These are phyloP conservation scores for Jasminum sambac DNA, from an alignment of 257 asterid species.

Conservation along the genomic window DNA sequence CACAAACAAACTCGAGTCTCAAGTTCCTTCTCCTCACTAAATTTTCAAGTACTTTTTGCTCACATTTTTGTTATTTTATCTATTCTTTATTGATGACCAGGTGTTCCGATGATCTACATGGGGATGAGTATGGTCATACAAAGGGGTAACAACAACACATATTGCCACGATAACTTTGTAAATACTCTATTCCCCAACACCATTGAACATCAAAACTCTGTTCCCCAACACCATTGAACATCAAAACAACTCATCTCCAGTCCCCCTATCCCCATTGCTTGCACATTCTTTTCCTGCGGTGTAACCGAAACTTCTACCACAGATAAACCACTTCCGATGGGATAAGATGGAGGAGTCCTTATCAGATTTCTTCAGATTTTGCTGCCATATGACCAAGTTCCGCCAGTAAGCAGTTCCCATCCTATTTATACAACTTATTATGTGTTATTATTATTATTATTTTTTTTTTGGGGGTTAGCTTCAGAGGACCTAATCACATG, in stretches of 20 bases:
- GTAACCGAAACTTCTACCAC: conserved; percentile 32
- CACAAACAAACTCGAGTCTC: background rate
- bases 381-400: conserved; percentile 64
- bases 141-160: conserved; percentile 98
- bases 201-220: conserved; percentile 15
- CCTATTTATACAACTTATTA: background rate
- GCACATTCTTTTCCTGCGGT: background rate
- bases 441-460: no score
- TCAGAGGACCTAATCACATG: conserved; percentile 10
- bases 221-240: conserved; percentile 5
- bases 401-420: conserved; percentile 52
- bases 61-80: background rate
- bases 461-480: no score
- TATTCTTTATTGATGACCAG: conserved; percentile 40
- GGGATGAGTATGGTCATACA: conserved; percentile 96
- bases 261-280: background rate
- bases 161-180: conserved; percentile 94
- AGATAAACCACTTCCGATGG: conserved; percentile 94
- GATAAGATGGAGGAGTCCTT: conserved; percentile 86
- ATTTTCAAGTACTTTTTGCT: background rate
- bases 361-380: conserved; percentile 79
- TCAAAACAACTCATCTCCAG: conserved; percentile 1
- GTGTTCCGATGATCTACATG: conserved; percentile 95
- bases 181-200: conserved; percentile 18
- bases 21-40: background rate